Evolutionary conservation across 176 grass and related monocot species (phyloP), one percentile per base, ranked within the genome.

Genomic region (Paspalum notatum): DNA sequence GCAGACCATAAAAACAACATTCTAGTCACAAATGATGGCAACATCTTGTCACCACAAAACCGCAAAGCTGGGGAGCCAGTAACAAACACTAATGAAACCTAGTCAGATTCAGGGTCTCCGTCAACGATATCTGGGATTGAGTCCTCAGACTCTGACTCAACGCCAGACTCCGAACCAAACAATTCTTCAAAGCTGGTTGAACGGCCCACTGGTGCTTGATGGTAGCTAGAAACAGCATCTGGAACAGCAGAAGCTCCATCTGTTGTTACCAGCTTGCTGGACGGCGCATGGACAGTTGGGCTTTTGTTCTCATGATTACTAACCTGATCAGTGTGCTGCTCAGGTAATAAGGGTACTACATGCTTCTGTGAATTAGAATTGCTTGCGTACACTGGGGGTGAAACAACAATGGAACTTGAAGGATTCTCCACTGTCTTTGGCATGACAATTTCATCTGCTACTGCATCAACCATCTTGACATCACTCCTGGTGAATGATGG

Each of bases 31-130:
- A 32, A 32, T 32, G 32, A 32, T 32, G 32, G 32, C 32, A 32
- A 32, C 32, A 32, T 32, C 3, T 32, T 32, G 32, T 32, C 32
- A 32, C 32, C 3, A 32, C 32, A 32, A 32, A 32, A 32, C 32
- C 1, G 32, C 32, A 3, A 32, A 32, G 2, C 32, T 32, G 32
- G 32, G 32, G 32, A 32, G 32, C 32, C 32, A 32, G 61, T 32
- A 8, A 56, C 5, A 5, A 47, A 62, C 39, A n/a, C 53, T 16
- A 55, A 61, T 14, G 21, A 77, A 48, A 59, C 53, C 51, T 87
- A 91, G 49, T 94, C 92, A 5, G 88, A 83, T 12, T 98, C 88
- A 40, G 92, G 95, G 74, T 92, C 90, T 0, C 25, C 87, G 38
- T 82, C 83, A 7, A 92, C 64, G 46, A 98, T 87, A 75, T 69